phyloP scores from a whole-genome alignment of 805 yeast species.

The Ogataea ganodermae region DNA sequence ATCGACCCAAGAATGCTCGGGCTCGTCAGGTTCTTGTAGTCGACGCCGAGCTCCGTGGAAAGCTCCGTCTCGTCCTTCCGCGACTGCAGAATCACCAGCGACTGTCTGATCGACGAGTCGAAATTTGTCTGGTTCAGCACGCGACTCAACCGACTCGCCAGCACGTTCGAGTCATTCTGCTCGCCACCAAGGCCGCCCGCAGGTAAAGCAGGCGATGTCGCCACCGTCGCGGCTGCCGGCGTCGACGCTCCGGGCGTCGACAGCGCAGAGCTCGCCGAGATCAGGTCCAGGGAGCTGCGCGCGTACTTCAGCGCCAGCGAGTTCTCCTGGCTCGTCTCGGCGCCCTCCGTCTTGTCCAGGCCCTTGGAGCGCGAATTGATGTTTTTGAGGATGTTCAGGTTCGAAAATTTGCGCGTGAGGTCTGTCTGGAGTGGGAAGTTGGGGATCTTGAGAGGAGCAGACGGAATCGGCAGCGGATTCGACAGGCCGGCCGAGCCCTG shows the following conservation, averaged over 20 bases:
- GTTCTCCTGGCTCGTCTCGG: constrained; percentile 9
- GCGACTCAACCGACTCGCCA: constrained; percentile 49
- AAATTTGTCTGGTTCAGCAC: constrained; percentile 48
- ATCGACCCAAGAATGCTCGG: constrained; percentile 58
- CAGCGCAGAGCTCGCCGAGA: constrained; percentile 16
- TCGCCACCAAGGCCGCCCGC: not conserved
- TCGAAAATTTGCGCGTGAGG: constrained; percentile 39
- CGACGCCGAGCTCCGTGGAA: constrained; percentile 12
- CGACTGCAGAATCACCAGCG: constrained; percentile 29
- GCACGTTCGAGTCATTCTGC: constrained; percentile 23
- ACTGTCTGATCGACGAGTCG: constrained; percentile 39
- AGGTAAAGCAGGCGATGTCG: too few species aligned
- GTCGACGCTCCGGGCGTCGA: constrained; percentile 7
- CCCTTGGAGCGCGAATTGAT: constrained; percentile 21
- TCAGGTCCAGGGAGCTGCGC: constrained; percentile 43
- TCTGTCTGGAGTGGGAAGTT: constrained; percentile 37
- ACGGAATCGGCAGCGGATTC: constrained; percentile 36
- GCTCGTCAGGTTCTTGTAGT: constrained; percentile 41
- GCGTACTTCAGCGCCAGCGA: constrained; percentile 51
- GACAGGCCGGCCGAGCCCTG: constrained; percentile 1
- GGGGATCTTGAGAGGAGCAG: constrained; percentile 42
- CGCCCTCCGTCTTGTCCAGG: constrained; percentile 9
- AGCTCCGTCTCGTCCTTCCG: constrained; percentile 30
- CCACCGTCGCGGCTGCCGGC: constrained; percentile 2
- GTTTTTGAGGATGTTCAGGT: constrained; percentile 34